Conservation (phyloP, 139 green algal genomes). For the Volvox africanus region DNA sequence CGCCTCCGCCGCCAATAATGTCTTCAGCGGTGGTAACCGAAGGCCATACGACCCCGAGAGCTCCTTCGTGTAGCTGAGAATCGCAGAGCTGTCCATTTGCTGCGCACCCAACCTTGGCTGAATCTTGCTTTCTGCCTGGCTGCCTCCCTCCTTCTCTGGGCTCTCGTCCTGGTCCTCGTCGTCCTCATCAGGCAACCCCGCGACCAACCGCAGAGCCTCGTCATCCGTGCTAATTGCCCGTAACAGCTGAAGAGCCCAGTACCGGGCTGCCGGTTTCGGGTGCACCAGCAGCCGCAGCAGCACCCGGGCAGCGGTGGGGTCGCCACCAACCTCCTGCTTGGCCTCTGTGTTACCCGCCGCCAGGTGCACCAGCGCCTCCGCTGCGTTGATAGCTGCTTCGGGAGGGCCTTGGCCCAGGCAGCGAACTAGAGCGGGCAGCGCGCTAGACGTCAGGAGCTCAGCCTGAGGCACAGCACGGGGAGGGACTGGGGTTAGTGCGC, state of each 20-base stretch:
- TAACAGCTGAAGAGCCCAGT: slow-evolving; percentile 50
- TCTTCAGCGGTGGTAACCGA: too few species aligned
- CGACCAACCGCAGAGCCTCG: not conserved
- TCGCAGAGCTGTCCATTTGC: too few species aligned
- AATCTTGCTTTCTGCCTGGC: too few species aligned
- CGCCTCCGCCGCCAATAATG: too few species aligned
- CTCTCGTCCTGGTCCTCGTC: not conserved
- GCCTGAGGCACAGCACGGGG: not conserved
- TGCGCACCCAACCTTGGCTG: too few species aligned
- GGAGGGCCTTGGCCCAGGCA: slow-evolving; percentile 14
- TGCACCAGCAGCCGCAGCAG: not conserved
- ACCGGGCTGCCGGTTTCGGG: not conserved
- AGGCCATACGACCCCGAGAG: too few species aligned
- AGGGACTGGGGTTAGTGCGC: not conserved
- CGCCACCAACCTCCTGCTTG: slow-evolving; percentile 16
- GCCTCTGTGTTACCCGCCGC: slow-evolving; percentile 8
- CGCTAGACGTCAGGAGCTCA: slow-evolving; percentile 50
- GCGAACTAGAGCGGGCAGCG: slow-evolving; percentile 44
- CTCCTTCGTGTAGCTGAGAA: too few species aligned
- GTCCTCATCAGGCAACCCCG: not conserved
- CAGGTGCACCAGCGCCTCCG: slow-evolving; percentile 61
- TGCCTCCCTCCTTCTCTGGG: not conserved
- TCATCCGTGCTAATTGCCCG: slow-evolving; percentile 29
- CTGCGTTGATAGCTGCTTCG: slow-evolving; percentile 37
- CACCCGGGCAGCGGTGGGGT: not conserved